These are phyloP conservation scores for Ailanthus altissimus DNA, from an alignment of 345 rosid species.

Conservation along the genomic window DNA sequence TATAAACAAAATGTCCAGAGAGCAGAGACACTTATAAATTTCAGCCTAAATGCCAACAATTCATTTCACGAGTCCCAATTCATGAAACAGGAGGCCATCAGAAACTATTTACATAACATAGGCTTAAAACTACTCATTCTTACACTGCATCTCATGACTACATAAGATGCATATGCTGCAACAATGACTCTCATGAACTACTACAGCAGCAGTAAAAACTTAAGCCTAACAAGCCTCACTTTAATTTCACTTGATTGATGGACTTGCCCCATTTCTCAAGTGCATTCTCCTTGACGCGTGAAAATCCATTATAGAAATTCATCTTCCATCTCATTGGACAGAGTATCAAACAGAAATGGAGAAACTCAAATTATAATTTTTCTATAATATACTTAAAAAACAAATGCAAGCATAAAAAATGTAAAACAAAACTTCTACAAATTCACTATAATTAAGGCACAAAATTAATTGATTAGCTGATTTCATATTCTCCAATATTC, in stretches of 20 bases:
- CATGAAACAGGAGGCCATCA: not conserved
- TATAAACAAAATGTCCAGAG: not conserved
- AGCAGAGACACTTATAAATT: not conserved
- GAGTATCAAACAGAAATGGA: not conserved
- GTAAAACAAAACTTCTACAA: not conserved
- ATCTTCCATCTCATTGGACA: not conserved
- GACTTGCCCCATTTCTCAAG: not conserved
- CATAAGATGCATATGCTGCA: not conserved
- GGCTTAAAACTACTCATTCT: not conserved
- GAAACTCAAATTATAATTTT: not conserved
- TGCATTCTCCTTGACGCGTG: not conserved
- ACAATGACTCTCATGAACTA: not conserved
- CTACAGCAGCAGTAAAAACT: not conserved
- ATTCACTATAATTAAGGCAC: not conserved
- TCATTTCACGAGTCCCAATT: not conserved
- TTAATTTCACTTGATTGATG: not conserved
- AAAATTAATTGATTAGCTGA: not conserved
- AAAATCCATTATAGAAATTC: not conserved
- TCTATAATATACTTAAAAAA: not conserved
- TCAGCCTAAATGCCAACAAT: not conserved
- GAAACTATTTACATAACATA: not conserved
- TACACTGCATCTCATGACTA: not conserved
- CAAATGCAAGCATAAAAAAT: not conserved
- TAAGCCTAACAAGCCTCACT: not conserved
- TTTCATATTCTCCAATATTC: slow-evolving; percentile 13